Percentiles rank a stretch among this genome's conserved stretches.
Evolutionary conservation across 305 asterid genomes (phyloP).

Genomic region (Andrographis paniculata): DNA sequence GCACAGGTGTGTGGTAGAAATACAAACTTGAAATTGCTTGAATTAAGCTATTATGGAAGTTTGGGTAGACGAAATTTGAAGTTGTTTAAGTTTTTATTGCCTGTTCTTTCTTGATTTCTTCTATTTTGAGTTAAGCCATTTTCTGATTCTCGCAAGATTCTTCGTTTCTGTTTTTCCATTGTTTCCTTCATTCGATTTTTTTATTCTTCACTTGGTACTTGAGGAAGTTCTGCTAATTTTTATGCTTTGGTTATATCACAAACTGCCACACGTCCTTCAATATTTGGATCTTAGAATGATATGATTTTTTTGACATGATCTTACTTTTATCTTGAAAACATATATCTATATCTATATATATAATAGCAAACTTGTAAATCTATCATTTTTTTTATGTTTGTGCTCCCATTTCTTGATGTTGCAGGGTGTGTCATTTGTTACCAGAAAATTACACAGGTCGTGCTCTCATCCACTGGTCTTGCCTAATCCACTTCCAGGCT

Average conservation of each 20-base stretch:
- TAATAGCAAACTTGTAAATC: background rate
- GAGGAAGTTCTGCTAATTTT: no score
- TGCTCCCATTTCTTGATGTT: slow-evolving; percentile 7
- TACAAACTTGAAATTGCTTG: background rate
- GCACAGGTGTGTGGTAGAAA: slow-evolving; percentile 46
- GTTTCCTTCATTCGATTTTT: background rate
- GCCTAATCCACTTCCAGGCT: slow-evolving; percentile 30
- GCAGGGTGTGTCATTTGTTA: slow-evolving; percentile 46
- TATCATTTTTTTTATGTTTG: slow-evolving; percentile 4
- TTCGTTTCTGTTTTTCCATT: slow-evolving; percentile 1
- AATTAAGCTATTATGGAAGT: background rate
- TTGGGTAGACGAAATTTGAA: background rate
- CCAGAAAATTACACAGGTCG: slow-evolving; percentile 24
- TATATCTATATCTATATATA: background rate
- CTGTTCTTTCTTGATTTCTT: background rate
- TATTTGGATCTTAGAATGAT: no score
- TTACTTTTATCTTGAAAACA: no score
- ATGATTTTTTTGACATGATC: no score
- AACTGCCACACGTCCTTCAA: no score
- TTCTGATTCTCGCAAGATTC: background rate
- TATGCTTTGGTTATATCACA: no score
- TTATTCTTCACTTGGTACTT: background rate
- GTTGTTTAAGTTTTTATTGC: background rate
- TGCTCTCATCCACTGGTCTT: slow-evolving; percentile 21
- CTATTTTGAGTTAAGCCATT: background rate